These are phyloP conservation scores for Pseudozyma sp. DNA, from an alignment of 1,284 basidiomycete species.

Conservation along the genomic window DNA sequence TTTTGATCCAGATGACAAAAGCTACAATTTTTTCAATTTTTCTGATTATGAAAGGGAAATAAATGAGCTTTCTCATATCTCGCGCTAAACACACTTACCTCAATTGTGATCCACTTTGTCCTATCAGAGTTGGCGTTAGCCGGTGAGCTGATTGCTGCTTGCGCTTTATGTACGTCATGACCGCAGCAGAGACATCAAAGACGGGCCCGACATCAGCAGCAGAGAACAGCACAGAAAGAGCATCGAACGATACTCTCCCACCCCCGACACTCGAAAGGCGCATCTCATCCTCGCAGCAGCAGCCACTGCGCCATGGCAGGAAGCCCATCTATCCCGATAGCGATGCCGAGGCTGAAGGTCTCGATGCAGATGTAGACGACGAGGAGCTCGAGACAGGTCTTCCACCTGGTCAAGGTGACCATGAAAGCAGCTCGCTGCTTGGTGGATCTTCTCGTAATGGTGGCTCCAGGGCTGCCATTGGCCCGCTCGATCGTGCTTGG, in stretches of 20 bases:
- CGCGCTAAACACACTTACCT: too few species aligned
- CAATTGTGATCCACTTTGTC: background rate
- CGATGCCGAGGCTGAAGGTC: conserved; percentile 52
- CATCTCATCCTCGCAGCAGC: conserved; percentile 38
- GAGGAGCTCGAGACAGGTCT: conserved; percentile 50
- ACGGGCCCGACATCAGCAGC: background rate
- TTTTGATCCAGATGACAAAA: too few species aligned
- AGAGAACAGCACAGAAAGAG: conserved; percentile 4
- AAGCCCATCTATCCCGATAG: conserved; percentile 55
- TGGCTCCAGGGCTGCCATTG: conserved; percentile 8
- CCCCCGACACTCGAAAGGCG: conserved; percentile 36
- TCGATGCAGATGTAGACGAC: conserved; percentile 52
- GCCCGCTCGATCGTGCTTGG: conserved; percentile 41
- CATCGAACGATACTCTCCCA: conserved; percentile 18
- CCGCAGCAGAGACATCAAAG: conserved; percentile 18
- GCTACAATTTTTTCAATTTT: too few species aligned
- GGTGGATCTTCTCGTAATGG: conserved; percentile 17
- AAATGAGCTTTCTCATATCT: too few species aligned
- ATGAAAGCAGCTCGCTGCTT: conserved; percentile 45
- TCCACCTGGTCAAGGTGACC: conserved; percentile 27
- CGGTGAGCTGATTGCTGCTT: background rate
- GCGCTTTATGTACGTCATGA: background rate
- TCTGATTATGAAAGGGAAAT: too few species aligned
- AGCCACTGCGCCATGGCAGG: conserved; percentile 46
- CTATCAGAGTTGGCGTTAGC: background rate